Evolutionary conservation across 2,329 filamentous ascomycete species (phyloP), one percentile per base, ranked within the genome.

Genomic region (Fusarium xyrophilum): DNA sequence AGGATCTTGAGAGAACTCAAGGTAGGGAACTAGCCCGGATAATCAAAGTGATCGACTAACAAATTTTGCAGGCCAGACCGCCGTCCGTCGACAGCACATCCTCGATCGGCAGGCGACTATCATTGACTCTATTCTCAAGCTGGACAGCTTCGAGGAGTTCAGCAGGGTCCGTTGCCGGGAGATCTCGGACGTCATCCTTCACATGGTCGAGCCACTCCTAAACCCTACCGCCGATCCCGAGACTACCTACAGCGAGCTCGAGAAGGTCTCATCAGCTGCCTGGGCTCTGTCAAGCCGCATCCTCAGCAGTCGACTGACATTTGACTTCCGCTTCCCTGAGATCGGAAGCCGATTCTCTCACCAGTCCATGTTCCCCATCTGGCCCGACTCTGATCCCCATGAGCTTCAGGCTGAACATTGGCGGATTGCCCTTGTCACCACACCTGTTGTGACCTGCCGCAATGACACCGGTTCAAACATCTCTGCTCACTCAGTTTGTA

Each of bases 371-470:
- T 76, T 78, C 46, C 81, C 67, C 56, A 78, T 85, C 63, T 84
- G 85, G 75, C 79, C 79, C 27, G 67, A 73, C 36, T 70, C 77
- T 30, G 78, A 82, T 36, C 77, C 80, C 1, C 73, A 79, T 56
- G 77, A 82, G 53, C 74, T 87, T 23, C 84, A 86, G 76, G 76
- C 79, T 9, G 80, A 80, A 69, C 84, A 86, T 70, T 83, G 79
- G 76, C 82, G 85, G 8, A 75, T 88, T n/a, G 82, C 83, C 55
- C 78, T 87, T 3, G 83, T 85, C 30, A 82, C 85, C 8, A 86
- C 85, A 0, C 86, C 86, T 2, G 81, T 83, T 12, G 81, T 88
- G 46, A 86, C 84, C 4, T 81, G 85, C 69, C 80, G 85, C 33
- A 85, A 86, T 65, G 85, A 87, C 38, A 81, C 77, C 4, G 83